These are phyloP conservation scores for Themeda triandra DNA, from an alignment of 176 grass and related monocot species.

Conservation along the genomic window DNA sequence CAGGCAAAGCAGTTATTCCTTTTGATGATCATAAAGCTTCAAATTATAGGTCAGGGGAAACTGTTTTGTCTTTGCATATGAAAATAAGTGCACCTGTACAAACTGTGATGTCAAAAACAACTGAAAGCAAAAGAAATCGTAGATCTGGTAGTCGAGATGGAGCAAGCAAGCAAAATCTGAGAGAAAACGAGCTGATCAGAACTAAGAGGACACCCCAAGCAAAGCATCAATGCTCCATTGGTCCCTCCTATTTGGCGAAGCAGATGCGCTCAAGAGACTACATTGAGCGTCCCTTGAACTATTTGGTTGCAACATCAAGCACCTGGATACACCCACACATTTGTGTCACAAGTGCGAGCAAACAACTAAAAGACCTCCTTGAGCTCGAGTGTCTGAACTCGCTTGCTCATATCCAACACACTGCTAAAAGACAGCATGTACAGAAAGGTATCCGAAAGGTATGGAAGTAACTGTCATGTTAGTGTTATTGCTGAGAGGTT, in stretches of 20 bases:
- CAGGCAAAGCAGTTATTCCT: background rate
- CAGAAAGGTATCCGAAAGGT: background rate
- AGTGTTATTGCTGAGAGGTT: background rate
- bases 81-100: background rate
- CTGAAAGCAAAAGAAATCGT: background rate
- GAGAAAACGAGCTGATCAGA: background rate
- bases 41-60: background rate
- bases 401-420: background rate
- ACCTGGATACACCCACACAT: conserved; percentile 30
- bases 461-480: background rate
- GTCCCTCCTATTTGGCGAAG: background rate
- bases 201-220: background rate
- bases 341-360: conserved; percentile 40
- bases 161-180: background rate
- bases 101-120: background rate
- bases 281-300: conserved; percentile 6
- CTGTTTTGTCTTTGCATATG: background rate
- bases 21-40: conserved; percentile 1
- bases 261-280: background rate
- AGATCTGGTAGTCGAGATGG: background rate
- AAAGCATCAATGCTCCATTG: background rate
- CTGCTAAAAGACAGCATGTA: background rate
- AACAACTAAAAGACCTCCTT: conserved; percentile 6
- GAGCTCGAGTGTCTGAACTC: background rate
- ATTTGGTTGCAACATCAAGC: background rate